These are phyloP conservation scores for Syzygium aromaticum DNA, from an alignment of 345 rosid genomes.

Conservation along the genomic window DNA sequence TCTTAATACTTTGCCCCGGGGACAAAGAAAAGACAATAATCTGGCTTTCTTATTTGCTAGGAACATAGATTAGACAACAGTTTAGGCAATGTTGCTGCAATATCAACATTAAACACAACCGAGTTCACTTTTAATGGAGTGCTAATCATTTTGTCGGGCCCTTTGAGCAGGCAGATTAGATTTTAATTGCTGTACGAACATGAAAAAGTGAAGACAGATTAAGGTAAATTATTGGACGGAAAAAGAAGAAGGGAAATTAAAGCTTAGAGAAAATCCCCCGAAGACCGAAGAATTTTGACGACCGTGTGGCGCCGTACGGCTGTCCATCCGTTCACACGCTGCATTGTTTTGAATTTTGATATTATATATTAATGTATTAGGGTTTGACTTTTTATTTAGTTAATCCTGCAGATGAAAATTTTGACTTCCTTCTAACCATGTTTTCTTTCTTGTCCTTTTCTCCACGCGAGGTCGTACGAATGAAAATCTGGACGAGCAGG, in stretches of 20 bases:
- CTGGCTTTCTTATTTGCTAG: not conserved
- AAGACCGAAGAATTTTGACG: not conserved
- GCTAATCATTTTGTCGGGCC: not conserved
- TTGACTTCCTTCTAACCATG: not conserved
- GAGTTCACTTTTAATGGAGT: not conserved
- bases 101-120: not conserved
- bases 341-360: not conserved
- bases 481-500: not conserved
- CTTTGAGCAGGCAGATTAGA: not conserved
- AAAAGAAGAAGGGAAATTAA: not conserved
- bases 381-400: not conserved
- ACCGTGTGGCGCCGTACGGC: not conserved
- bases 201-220: not conserved
- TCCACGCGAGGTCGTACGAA: not conserved
- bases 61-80: not conserved
- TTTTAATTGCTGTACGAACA: not conserved
- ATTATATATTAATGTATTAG: not conserved
- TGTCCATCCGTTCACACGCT: not conserved
- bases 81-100: not conserved
- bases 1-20: not conserved
- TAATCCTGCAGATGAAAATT: not conserved
- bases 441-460: not conserved
- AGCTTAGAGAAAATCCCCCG: not conserved
- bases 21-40: not conserved
- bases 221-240: not conserved